Percentiles rank a stretch among this genome's conserved stretches.
Conservation (phyloP, 2,329 filamentous ascomycete species). For the Fusarium paranaense region DNA sequence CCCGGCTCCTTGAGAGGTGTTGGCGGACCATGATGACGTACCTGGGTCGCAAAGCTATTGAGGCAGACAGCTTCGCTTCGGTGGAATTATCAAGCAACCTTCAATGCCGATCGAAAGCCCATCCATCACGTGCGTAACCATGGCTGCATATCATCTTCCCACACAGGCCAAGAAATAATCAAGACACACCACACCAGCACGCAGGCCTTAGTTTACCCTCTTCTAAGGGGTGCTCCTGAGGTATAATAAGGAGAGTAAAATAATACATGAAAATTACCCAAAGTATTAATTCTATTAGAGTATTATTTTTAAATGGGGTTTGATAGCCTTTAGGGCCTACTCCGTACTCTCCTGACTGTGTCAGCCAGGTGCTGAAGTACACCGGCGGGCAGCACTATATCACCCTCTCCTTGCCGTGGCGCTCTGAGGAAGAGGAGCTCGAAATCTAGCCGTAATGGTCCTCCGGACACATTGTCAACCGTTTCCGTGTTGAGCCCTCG, state of each 20-base stretch:
- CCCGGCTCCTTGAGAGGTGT: slow-evolving; percentile 21
- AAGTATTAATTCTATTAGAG: neutral
- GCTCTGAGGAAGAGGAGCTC: neutral
- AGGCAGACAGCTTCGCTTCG: neutral
- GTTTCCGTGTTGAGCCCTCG: neutral
- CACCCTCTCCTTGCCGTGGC: neutral
- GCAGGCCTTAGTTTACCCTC: neutral
- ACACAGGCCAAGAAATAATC: neutral
- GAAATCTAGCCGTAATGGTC: neutral
- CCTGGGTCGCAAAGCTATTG: neutral
- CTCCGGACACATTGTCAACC: neutral
- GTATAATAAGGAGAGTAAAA: neutral
- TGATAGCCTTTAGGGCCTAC: too few relatives aligned
- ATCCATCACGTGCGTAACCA: neutral
- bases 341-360: too few relatives aligned
- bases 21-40: slow-evolving; percentile 36
- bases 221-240: neutral
- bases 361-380: neutral
- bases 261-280: neutral
- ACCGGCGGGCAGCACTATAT: neutral
- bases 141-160: neutral
- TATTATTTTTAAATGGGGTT: neutral
- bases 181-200: neutral
- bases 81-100: slow-evolving; percentile 1
- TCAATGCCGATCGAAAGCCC: neutral